Conservation (phyloP, 495 filamentous ascomycete genomes). For the Aspergillus funiculosus region DNA sequence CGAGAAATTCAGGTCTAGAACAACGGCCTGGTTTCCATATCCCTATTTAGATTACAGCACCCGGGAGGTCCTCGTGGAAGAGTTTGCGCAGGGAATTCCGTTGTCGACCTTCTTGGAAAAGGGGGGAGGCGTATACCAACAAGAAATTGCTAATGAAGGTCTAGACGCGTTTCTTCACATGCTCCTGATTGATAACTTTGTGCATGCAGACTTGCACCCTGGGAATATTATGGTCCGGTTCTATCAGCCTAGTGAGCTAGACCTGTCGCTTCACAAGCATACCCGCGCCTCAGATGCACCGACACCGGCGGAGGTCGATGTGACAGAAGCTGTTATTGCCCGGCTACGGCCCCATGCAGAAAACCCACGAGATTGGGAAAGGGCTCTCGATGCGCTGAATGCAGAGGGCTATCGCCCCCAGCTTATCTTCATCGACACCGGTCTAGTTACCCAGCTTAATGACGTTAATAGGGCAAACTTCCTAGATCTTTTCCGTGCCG, state of each 20-base stretch:
- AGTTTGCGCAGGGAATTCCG: conserved; percentile 92
- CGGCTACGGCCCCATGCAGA: conserved; percentile 68
- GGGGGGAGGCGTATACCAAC: conserved; percentile 87
- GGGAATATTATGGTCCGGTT: conserved; percentile 99
- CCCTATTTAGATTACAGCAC: conserved; percentile 90
- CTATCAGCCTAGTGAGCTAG: conserved; percentile 72
- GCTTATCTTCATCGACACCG: conserved; percentile 95
- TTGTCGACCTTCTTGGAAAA: conserved; percentile 82
- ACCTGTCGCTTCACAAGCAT: conserved; percentile 52
- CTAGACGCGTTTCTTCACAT: conserved; percentile 97
- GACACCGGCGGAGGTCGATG: conserved; percentile 53
- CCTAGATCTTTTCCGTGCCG: conserved; percentile 88
- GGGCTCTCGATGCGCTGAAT: conserved; percentile 72
- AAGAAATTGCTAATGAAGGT: conserved; percentile 91
- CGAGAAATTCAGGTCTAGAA: conserved; percentile 79
- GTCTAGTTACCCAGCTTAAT: conserved; percentile 92
- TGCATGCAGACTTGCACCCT: conserved; percentile 96
- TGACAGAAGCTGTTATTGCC: conserved; percentile 78
- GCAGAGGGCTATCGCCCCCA: conserved; percentile 88
- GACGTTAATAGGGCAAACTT: conserved; percentile 83
- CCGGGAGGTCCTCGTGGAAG: conserved; percentile 86
- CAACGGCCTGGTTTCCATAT: conserved; percentile 93
- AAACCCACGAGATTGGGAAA: conserved; percentile 61
- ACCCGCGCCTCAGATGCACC: conserved; percentile 49
- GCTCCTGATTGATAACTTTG: conserved; percentile 96